phyloP scores from a whole-genome alignment of 768 basidiomycete species.

The Jaapia argillacea region DNA sequence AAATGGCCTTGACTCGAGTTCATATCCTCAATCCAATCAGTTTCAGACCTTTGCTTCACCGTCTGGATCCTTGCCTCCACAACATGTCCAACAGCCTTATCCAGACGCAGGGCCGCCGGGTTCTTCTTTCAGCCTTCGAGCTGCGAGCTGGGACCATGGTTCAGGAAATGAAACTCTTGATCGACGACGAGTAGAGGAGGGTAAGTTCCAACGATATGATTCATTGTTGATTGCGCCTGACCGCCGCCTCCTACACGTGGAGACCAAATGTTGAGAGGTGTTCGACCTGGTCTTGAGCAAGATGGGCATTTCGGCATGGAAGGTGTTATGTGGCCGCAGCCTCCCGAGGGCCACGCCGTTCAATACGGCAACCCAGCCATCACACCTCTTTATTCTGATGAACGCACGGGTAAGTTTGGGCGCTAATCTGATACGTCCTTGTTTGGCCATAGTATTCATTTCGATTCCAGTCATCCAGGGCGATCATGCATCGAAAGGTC shows the following conservation, averaged over 20 bases:
- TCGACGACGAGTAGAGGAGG: slow-evolving; percentile 20
- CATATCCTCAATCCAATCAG: neutral
- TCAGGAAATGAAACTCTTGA: slow-evolving; percentile 26
- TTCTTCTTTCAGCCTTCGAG: slow-evolving; percentile 43
- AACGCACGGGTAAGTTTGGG: slow-evolving; percentile 44
- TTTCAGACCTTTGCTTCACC: neutral
- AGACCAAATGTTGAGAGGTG: too few species aligned
- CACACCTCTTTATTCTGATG: slow-evolving; percentile 43
- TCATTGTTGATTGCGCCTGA: slow-evolving; percentile 21
- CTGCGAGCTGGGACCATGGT: slow-evolving; percentile 46
- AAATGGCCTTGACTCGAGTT: too few species aligned
- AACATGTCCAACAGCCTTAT: neutral
- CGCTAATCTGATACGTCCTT: slow-evolving; percentile 5
- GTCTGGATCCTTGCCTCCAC: neutral
- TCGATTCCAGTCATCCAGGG: neutral
- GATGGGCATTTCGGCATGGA: too few species aligned
- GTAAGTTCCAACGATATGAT: slow-evolving; percentile 19
- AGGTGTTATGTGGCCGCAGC: too few species aligned
- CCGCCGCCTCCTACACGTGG: slow-evolving; percentile 21
- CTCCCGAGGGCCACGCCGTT: too few species aligned
- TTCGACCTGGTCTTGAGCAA: too few species aligned
- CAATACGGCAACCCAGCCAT: slow-evolving; percentile 36
- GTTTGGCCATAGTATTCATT: slow-evolving; percentile 12
- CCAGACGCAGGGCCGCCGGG: slow-evolving; percentile 4
- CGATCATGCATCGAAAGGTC: too few species aligned